Evolutionary conservation across 2,329 filamentous ascomycete genomes (phyloP).

Genomic region (Uncinocarpus reesii): DNA sequence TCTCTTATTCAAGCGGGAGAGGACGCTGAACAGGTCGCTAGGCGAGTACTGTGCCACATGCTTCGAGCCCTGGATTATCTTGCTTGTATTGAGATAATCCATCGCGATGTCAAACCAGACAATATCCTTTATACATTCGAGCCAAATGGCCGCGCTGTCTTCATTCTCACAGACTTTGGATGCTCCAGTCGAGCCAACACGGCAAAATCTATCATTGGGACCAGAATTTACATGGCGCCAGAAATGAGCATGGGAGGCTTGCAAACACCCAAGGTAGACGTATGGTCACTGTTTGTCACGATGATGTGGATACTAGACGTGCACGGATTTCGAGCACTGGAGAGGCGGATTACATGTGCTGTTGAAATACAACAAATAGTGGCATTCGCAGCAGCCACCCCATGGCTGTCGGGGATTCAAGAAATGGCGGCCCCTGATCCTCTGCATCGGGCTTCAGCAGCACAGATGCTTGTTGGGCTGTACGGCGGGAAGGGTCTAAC

Average conservation of each 20-base stretch:
- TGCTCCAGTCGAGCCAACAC: slow-evolving; percentile 13
- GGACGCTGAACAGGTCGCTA: background rate
- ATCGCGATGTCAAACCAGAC: slow-evolving; percentile 21
- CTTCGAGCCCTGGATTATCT: slow-evolving; percentile 21
- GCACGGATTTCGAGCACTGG: background rate
- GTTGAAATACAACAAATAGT: background rate
- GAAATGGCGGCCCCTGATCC: slow-evolving; percentile 21
- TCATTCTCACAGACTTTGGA: slow-evolving; percentile 21
- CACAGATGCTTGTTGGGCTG: slow-evolving; percentile 21
- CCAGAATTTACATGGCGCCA: slow-evolving; percentile 18
- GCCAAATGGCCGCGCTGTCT: slow-evolving; percentile 12
- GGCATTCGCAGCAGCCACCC: background rate
- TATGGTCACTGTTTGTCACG: slow-evolving; percentile 19
- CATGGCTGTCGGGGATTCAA: background rate
- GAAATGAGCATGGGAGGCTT: slow-evolving; percentile 9
- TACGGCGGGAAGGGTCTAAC: slow-evolving; percentile 17
- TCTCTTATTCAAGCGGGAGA: background rate
- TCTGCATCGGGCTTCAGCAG: slow-evolving; percentile 20
- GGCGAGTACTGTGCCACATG: slow-evolving; percentile 15
- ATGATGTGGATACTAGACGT: slow-evolving; percentile 10
- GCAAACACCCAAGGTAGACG: slow-evolving; percentile 20
- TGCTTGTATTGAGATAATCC: slow-evolving; percentile 14
- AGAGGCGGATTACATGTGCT: background rate
- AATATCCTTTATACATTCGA: slow-evolving; percentile 22
- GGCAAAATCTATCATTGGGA: slow-evolving; percentile 13